Evolutionary conservation across 352 stramenopile species (phyloP).

Genomic region (Phytopythium montanum): DNA sequence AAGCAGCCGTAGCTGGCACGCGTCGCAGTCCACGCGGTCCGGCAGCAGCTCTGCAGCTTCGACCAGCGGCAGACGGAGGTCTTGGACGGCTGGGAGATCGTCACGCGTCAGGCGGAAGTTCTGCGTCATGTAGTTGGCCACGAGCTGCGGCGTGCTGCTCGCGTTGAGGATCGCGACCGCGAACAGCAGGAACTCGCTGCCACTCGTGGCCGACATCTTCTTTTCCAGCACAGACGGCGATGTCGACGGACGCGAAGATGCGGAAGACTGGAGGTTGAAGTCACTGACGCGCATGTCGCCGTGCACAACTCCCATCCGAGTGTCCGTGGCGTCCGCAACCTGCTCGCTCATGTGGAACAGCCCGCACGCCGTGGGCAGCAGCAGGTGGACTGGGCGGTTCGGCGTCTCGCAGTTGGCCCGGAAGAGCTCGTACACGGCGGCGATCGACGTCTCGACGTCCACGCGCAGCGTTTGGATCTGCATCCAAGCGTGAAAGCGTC

Average conservation of each 20-base stretch:
- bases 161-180: slow-evolving; percentile 58
- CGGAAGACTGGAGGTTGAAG: slow-evolving; percentile 43
- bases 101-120: slow-evolving; percentile 55
- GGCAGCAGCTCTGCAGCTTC: slow-evolving; percentile 36
- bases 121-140: slow-evolving; percentile 65
- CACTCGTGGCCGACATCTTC: slow-evolving; percentile 2
- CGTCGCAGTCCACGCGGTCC: slow-evolving; percentile 37
- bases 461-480: slow-evolving; percentile 60
- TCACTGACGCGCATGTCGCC: slow-evolving; percentile 66
- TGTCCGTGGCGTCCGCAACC: slow-evolving; percentile 57
- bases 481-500: background rate
- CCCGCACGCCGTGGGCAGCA: slow-evolving; percentile 59
- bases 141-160: slow-evolving; percentile 48
- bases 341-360: slow-evolving; percentile 72
- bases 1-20: slow-evolving; percentile 51
- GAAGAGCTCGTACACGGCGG: slow-evolving; percentile 79
- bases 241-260: background rate
- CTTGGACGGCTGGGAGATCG: slow-evolving; percentile 13
- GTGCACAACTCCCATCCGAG: slow-evolving; percentile 55
- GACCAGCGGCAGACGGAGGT: slow-evolving; percentile 13
- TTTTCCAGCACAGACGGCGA: background rate
- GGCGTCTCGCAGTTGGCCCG: slow-evolving; percentile 49
- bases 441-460: slow-evolving; percentile 42
- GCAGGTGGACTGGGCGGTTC: slow-evolving; percentile 59
- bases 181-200: slow-evolving; percentile 60